Evolutionary conservation across 495 filamentous ascomycete genomes (phyloP), one percentile per base, ranked within the genome.

Genomic region (Pyronema domesticum): DNA sequence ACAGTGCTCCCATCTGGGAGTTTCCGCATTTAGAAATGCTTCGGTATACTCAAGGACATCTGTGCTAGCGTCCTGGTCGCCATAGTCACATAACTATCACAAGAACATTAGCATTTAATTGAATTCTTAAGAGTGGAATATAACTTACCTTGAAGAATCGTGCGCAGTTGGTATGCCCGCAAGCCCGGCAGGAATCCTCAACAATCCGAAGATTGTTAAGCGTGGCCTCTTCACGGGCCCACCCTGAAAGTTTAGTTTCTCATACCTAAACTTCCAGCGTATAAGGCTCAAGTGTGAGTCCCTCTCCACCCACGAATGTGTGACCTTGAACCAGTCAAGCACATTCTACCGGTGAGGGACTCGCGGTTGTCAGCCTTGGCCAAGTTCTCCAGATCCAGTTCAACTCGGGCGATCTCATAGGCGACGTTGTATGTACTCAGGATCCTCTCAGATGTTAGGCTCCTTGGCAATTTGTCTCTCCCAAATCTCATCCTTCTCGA

Each of bases 241-340:
- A 89, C 87, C 87, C 0, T 58, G 40, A 0, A 80, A 65, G 17
- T 85, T 65, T 1, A 86, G 64, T 58, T 89, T 88, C 66, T 94
- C 79, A 19, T 89, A 74, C 5, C 86, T 76, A 13, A 82, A 72
- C 57, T 74, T 80, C 56, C 74, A 72, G 0, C 73, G 64, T 0
- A 63, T 72, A 15, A 73, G 69, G 0, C 65, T 54, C 0, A 69
- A 62, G 3, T 65, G 35, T 0, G 57, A 46, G 37, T 59, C 53
- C 46, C 70, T 74, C 59, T 94, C 86, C 13, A 62, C 69, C 87
- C 87, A 94, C 1, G 87, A 68, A 35, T 83, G 68, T 0, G 81
- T 84, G 14, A 86, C 68, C 33, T 80, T 76, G 62, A 89, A 93
- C 61, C 72, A 81, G 13, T 67, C 84, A 45, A 89, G 73, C 0